Evolutionary conservation across 306 rosid species (phyloP).

Genomic region (Ziziphus jujuba): DNA sequence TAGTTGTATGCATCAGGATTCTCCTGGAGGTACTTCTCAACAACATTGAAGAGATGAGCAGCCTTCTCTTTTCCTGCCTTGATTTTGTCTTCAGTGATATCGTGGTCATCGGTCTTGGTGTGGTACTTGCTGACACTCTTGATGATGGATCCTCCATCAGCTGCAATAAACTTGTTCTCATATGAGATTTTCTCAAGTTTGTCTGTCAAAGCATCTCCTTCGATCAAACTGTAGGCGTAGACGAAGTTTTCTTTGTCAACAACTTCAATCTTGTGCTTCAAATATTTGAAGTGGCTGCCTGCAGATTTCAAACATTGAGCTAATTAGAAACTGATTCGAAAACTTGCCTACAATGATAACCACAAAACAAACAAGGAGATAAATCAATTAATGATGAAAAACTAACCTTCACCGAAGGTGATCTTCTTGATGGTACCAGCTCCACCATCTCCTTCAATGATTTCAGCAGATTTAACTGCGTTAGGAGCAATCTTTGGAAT

Average conservation of each 20-base stretch:
- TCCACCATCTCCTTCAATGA: constrained; percentile 36
- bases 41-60: constrained; percentile 28
- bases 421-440: constrained; percentile 41
- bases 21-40: constrained; percentile 37
- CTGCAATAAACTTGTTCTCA: constrained; percentile 35
- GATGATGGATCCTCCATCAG: constrained; percentile 38
- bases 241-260: constrained; percentile 33
- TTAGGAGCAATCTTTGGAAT: constrained; percentile 35
- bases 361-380: neutral
- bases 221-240: constrained; percentile 37
- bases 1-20: constrained; percentile 37
- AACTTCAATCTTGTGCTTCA: constrained; percentile 34
- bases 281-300: constrained; percentile 26
- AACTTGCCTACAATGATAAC: too few species aligned
- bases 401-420: constrained; percentile 31
- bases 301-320: neutral
- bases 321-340: too few species aligned
- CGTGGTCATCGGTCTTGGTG: constrained; percentile 25
- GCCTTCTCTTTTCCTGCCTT: constrained; percentile 32
- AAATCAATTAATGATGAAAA: neutral
- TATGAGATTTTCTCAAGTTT: constrained; percentile 36
- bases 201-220: constrained; percentile 40
- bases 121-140: constrained; percentile 38
- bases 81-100: constrained; percentile 2
- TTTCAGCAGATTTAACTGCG: constrained; percentile 21